These are phyloP conservation scores for Fusarium pseudocircinatum DNA, from an alignment of 2,329 filamentous ascomycete species.

Conservation along the genomic window DNA sequence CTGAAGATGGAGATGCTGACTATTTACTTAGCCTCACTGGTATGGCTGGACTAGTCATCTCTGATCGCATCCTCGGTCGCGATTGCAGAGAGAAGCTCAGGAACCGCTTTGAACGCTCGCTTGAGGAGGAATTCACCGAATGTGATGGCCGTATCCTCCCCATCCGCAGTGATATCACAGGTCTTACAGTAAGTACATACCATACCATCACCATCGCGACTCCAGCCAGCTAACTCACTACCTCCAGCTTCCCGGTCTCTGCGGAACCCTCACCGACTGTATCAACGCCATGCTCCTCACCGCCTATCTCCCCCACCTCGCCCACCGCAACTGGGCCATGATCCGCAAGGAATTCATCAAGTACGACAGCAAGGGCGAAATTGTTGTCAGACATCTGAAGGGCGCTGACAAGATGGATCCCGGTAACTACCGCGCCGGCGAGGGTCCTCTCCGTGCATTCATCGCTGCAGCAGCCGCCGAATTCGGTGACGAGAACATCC, in stretches of 20 bases:
- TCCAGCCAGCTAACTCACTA: accelerated
- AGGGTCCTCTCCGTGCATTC: not conserved
- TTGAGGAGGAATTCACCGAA: not conserved
- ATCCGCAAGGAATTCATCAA: not conserved
- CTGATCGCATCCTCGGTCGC: not conserved
- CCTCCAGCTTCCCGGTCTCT: not conserved
- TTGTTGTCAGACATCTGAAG: not conserved
- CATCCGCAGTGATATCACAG: not conserved
- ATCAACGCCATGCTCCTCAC: not conserved
- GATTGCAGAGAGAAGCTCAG: not conserved
- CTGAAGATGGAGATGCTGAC: not conserved
- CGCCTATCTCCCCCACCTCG: not conserved
- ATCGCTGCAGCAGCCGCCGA: not conserved
- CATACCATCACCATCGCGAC: no score
- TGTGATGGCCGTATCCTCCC: not conserved
- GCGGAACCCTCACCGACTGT: not conserved
- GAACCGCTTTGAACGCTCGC: not conserved
- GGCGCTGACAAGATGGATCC: not conserved
- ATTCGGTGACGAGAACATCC: not conserved
- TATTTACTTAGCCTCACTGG: accelerated
- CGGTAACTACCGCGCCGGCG: not conserved
- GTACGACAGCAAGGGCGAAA: not conserved
- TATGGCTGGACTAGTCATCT: not conserved
- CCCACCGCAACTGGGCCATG: not conserved
- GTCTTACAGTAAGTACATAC: not conserved